Percentiles rank a stretch among this genome's conserved stretches.
Evolutionary conservation across 208 protist species (phyloP).

Genomic region (Endotrypanum monterogeii): DNA sequence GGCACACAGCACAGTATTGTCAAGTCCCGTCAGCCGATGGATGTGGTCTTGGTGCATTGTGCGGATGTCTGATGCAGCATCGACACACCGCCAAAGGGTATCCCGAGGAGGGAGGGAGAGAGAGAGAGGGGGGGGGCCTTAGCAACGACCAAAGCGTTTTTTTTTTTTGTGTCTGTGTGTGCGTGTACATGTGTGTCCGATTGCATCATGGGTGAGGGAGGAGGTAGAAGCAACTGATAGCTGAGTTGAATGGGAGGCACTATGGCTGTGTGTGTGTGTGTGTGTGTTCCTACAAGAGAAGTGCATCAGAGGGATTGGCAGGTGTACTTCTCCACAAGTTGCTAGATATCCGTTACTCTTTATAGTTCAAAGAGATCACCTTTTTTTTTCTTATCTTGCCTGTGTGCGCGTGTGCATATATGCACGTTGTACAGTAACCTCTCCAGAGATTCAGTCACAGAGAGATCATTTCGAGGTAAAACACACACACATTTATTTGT

Average conservation of each 20-base stretch:
- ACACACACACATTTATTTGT: too few species aligned
- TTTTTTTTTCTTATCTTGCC: neutral
- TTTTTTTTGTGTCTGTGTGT: too few species aligned
- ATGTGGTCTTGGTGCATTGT: slow-evolving; percentile 21
- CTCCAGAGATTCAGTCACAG: neutral
- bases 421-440: neutral
- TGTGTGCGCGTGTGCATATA: neutral
- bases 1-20: slow-evolving; percentile 40
- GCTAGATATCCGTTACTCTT: neutral
- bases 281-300: neutral
- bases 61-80: neutral
- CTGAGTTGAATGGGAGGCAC: neutral
- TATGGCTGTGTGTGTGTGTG: too few species aligned
- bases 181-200: neutral
- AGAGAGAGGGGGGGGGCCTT: neutral
- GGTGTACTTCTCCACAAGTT: neutral
- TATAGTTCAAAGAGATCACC: neutral
- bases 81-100: neutral
- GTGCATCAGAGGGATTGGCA: neutral
- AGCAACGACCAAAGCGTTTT: neutral
- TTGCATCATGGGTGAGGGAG: neutral
- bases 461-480: too few species aligned
- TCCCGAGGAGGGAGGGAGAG: neutral
- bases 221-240: neutral
- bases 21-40: slow-evolving; percentile 11